These are phyloP conservation scores for Sparassis latifolia DNA, from an alignment of 1,284 basidiomycete species.

Conservation along the genomic window DNA sequence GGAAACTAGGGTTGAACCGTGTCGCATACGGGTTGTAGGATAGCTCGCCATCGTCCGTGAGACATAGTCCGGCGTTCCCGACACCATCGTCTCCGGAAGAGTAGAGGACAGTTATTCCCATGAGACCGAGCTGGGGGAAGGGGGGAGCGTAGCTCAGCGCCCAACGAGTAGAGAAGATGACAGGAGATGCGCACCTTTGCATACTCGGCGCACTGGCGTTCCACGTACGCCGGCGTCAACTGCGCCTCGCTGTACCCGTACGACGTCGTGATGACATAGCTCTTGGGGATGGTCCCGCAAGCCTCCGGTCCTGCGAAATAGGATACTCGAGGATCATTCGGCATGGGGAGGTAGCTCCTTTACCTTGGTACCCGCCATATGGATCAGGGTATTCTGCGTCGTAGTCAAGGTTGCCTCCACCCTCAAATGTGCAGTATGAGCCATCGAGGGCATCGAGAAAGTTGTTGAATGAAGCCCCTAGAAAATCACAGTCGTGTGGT, in stretches of 20 bases:
- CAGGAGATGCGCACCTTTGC: constrained; percentile 25
- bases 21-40: constrained; percentile 1
- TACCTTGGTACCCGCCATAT: constrained; percentile 31
- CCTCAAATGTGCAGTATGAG: constrained; percentile 52
- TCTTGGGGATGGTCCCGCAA: constrained; percentile 29
- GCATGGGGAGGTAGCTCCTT: constrained; percentile 14
- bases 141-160: background rate
- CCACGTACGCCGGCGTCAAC: constrained; percentile 35
- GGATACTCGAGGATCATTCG: constrained; percentile 37
- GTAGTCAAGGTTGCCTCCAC: constrained; percentile 46
- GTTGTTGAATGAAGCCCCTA: constrained; percentile 39
- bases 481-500: background rate
- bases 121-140: constrained; percentile 27
- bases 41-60: constrained; percentile 19
- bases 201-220: constrained; percentile 51
- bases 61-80: constrained; percentile 35
- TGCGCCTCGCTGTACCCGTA: constrained; percentile 43
- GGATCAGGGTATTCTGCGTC: constrained; percentile 21
- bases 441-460: constrained; percentile 42
- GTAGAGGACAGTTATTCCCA: constrained; percentile 44
- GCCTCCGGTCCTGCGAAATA: constrained; percentile 21
- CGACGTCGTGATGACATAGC: constrained; percentile 50
- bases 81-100: constrained; percentile 48
- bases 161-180: background rate
- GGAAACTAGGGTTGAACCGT: constrained; percentile 21